A percentile compares a stretch with the other conserved stretches of the same genome.
phyloP scores from a whole-genome alignment of 108 stramenopile species.

The Aurantiochytrium sp. region DNA sequence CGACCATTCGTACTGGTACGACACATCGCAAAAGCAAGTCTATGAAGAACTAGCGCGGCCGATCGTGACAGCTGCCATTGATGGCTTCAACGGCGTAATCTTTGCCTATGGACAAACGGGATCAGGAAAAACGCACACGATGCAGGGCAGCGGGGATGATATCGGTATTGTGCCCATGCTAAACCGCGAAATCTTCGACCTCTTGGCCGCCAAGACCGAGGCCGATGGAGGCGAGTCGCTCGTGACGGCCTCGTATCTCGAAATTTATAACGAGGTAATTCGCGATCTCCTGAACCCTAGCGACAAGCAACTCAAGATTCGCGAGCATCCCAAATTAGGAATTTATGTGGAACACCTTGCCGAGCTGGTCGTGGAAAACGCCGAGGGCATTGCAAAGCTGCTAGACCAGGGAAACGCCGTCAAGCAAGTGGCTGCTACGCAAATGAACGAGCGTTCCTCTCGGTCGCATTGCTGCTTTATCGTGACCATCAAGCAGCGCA shows the following conservation, averaged over 20 bases:
- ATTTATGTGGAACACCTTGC: slow-evolving; percentile 70
- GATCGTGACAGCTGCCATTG: slow-evolving; percentile 73
- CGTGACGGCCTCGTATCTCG: slow-evolving; percentile 68
- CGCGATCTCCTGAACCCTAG: slow-evolving; percentile 76
- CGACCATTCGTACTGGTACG: slow-evolving; percentile 80
- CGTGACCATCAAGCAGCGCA: slow-evolving; percentile 56
- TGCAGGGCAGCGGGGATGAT: slow-evolving; percentile 75
- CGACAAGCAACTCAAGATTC: slow-evolving; percentile 55
- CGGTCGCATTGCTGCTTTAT: slow-evolving; percentile 58
- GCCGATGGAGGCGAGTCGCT: not conserved
- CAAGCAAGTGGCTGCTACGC: slow-evolving; percentile 50
- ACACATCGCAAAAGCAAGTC: slow-evolving; percentile 64
- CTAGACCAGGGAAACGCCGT: slow-evolving; percentile 63
- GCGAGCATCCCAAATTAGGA: slow-evolving; percentile 86
- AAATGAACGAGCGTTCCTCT: slow-evolving; percentile 53
- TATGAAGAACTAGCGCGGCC: slow-evolving; percentile 73
- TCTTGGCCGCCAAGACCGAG: not conserved
- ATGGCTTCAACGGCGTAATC: slow-evolving; percentile 92
- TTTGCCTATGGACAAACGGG: slow-evolving; percentile 51
- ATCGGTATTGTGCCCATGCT: slow-evolving; percentile 58
- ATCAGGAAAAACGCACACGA: slow-evolving; percentile 19
- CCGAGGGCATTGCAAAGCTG: slow-evolving; percentile 66
- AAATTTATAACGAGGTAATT: slow-evolving; percentile 99
- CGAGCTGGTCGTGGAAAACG: slow-evolving; percentile 68
- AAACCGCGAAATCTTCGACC: slow-evolving; percentile 51